Conservation (phyloP, 495 filamentous ascomycete species). For the Penicillium fimorum region DNA sequence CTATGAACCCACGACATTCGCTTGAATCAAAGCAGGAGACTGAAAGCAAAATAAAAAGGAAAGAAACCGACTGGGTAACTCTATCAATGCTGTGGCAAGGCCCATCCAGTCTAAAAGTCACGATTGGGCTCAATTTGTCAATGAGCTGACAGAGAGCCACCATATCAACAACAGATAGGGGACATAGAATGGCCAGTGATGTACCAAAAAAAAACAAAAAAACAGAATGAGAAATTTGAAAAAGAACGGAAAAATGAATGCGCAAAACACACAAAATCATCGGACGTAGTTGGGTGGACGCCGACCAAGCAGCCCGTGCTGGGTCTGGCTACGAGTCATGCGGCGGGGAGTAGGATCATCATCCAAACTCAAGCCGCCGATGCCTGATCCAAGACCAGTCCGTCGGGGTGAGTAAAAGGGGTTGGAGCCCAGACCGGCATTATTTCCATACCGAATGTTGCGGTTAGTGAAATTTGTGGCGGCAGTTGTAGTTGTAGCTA, state of each 20-base stretch:
- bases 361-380: conserved; percentile 44
- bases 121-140: neutral
- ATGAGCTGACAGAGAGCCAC: neutral
- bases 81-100: neutral
- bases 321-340: conserved; percentile 44
- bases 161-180: neutral
- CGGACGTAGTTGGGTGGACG: conserved; percentile 7
- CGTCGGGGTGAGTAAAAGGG: conserved; percentile 34
- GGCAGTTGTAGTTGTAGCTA: conserved; percentile 37
- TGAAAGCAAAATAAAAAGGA: conserved; percentile 1
- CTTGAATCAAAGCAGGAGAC: neutral
- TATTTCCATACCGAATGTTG: conserved; percentile 41
- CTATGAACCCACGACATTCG: conserved; percentile 14
- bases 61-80: neutral
- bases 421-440: conserved; percentile 15
- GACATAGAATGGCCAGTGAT: neutral
- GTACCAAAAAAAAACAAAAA: conserved; percentile 1
- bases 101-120: neutral
- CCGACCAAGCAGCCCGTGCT: conserved; percentile 21
- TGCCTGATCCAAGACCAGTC: conserved; percentile 38
- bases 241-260: neutral
- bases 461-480: conserved; percentile 39
- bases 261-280: conserved; percentile 1
- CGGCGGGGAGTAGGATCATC: conserved; percentile 37
- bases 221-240: neutral